These are phyloP conservation scores for Lasiodiplodia theobromae DNA, from an alignment of 2,329 filamentous ascomycete species.

Conservation along the genomic window DNA sequence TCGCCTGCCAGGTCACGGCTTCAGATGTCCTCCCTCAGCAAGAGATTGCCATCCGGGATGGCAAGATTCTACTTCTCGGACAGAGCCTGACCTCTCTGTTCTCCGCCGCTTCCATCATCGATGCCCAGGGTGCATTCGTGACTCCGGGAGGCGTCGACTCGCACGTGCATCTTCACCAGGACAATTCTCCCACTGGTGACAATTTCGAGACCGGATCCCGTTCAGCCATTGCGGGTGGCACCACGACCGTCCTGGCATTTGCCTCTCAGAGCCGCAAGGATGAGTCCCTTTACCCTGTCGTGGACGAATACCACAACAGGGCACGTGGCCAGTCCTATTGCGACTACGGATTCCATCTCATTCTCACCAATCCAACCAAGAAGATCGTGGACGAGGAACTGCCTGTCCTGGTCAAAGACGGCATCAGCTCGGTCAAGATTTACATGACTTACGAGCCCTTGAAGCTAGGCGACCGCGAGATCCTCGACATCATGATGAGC, in stretches of 20 bases:
- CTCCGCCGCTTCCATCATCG: conserved; percentile 48
- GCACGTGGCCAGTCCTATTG: conserved; percentile 58
- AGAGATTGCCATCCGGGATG: conserved; percentile 57
- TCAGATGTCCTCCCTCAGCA: conserved; percentile 53
- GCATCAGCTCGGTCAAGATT: conserved; percentile 59
- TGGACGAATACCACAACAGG: conserved; percentile 57
- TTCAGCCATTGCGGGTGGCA: conserved; percentile 65
- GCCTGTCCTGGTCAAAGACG: conserved; percentile 49
- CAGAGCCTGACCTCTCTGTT: conserved; percentile 42
- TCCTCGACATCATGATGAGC: conserved; percentile 60
- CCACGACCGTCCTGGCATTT: conserved; percentile 65
- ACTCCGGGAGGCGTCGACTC: conserved; percentile 58
- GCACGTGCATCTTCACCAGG: conserved; percentile 58
- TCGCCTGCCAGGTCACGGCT: conserved; percentile 39
- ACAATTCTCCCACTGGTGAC: conserved; percentile 49
- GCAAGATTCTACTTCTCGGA: conserved; percentile 57
- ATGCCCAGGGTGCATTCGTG: conserved; percentile 55
- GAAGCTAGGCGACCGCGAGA: conserved; percentile 52
- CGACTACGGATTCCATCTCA: conserved; percentile 65
- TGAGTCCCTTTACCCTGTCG: conserved; percentile 53
- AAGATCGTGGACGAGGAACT: conserved; percentile 53
- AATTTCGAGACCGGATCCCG: conserved; percentile 58
- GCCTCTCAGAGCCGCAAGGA: conserved; percentile 60
- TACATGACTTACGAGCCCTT: conserved; percentile 62
- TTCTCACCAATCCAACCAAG: conserved; percentile 55